Conservation (phyloP, 805 yeast species). For the Yarrowia porcina region DNA sequence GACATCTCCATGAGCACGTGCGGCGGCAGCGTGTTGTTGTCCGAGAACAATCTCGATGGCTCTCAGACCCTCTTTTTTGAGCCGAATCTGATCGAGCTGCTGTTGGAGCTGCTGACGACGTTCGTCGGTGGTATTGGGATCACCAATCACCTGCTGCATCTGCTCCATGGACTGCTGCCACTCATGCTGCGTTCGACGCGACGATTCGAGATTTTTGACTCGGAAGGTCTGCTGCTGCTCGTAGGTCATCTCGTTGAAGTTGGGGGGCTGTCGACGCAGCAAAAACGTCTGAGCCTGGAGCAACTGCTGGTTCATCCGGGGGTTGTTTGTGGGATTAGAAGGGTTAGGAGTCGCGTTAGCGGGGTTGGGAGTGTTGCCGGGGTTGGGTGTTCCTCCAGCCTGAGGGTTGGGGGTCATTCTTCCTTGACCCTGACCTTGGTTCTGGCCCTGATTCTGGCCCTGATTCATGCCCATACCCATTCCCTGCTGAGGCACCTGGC, state of each 20-base stretch:
- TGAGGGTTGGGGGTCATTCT: background rate
- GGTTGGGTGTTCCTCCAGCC: background rate
- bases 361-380: background rate
- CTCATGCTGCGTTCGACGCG: slow-evolving; percentile 12
- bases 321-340: slow-evolving; percentile 5
- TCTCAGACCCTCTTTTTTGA: slow-evolving; percentile 16
- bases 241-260: slow-evolving; percentile 18
- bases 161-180: slow-evolving; percentile 20
- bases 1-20: slow-evolving; percentile 5
- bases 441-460: slow-evolving; percentile 1
- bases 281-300: slow-evolving; percentile 16
- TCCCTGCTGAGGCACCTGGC: background rate
- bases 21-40: slow-evolving; percentile 23
- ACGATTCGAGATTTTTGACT: slow-evolving; percentile 15
- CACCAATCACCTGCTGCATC: slow-evolving; percentile 1
- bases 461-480: background rate
- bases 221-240: slow-evolving; percentile 23
- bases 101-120: slow-evolving; percentile 13
- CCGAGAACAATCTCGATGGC: slow-evolving; percentile 2
- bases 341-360: background rate
- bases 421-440: background rate
- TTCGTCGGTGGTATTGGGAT: background rate
- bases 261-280: slow-evolving; percentile 11
- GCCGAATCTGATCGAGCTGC: slow-evolving; percentile 2
- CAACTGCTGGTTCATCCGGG: slow-evolving; percentile 24